Conservation (phyloP, 306 rosid species). For the Glycine tomentella region DNA sequence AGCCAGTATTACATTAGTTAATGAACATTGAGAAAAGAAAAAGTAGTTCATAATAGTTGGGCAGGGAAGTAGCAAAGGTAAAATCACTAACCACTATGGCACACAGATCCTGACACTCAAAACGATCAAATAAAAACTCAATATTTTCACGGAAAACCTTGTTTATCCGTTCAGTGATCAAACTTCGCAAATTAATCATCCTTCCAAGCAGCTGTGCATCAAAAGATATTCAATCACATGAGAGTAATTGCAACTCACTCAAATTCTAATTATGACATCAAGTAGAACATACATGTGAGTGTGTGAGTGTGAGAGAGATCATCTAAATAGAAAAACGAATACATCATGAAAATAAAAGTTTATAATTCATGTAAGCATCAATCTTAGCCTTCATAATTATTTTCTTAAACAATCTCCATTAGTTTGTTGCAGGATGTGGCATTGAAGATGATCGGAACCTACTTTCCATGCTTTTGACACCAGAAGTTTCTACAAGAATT, state of each 20-base stretch:
- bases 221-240: constrained; percentile 41
- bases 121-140: constrained; percentile 95
- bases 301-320: constrained; percentile 2
- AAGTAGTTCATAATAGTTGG: constrained; percentile 29
- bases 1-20: constrained; percentile 24
- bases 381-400: constrained; percentile 31
- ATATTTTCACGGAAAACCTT: constrained; percentile 90
- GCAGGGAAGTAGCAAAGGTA: constrained; percentile 45
- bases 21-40: constrained; percentile 30
- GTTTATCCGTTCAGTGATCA: constrained; percentile 84
- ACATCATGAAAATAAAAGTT: constrained; percentile 19
- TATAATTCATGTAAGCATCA: constrained; percentile 22
- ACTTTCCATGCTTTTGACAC: constrained; percentile 30
- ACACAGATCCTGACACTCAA: constrained; percentile 97
- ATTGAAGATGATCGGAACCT: neutral
- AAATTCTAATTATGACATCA: constrained; percentile 22
- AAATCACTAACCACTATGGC: constrained; percentile 81
- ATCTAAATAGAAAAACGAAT: constrained; percentile 26
- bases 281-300: neutral
- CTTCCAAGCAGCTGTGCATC: constrained; percentile 89
- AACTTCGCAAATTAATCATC: constrained; percentile 85
- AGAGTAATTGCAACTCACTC: constrained; percentile 17
- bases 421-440: constrained; percentile 17
- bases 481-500: constrained; percentile 23
- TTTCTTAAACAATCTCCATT: constrained; percentile 28